phyloP scores from a whole-genome alignment of 805 yeast species.

The Priceomyces melissophilus region DNA sequence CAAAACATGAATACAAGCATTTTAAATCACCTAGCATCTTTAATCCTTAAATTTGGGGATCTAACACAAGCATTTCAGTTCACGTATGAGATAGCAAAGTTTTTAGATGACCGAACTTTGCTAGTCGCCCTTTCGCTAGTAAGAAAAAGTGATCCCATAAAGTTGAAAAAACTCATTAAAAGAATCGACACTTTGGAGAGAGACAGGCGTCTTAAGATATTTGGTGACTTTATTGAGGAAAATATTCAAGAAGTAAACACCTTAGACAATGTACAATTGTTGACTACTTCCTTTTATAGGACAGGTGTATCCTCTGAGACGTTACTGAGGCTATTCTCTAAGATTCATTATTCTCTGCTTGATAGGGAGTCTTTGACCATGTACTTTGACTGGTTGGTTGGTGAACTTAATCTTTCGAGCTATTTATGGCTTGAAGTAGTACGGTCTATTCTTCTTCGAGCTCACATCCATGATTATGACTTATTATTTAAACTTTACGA shows the following conservation, averaged over 20 bases:
- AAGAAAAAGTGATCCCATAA: background rate
- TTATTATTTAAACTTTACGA: constrained; percentile 4
- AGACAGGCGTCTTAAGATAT: background rate
- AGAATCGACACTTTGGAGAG: constrained; percentile 2
- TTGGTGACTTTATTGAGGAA: constrained; percentile 3
- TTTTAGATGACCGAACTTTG: constrained; percentile 1
- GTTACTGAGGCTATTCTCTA: background rate
- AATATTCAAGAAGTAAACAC: background rate
- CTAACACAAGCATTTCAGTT: background rate
- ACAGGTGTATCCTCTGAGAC: constrained; percentile 3
- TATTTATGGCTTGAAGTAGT: constrained; percentile 5
- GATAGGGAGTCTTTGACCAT: background rate
- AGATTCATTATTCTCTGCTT: background rate
- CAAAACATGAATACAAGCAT: background rate
- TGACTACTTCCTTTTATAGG: constrained; percentile 2
- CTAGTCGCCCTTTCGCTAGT: background rate
- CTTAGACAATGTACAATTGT: background rate
- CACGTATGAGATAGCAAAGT: background rate
- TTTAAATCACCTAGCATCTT: constrained; percentile 2
- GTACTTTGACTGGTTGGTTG: constrained; percentile 2
- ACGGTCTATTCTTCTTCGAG: constrained; percentile 8
- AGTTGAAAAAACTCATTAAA: constrained; percentile 2
- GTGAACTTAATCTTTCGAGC: constrained; percentile 2
- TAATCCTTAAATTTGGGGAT: background rate
- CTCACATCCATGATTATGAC: constrained; percentile 7